phyloP scores from a whole-genome alignment of 176 grass and related monocot species.

The Oryza coarctata region DNA sequence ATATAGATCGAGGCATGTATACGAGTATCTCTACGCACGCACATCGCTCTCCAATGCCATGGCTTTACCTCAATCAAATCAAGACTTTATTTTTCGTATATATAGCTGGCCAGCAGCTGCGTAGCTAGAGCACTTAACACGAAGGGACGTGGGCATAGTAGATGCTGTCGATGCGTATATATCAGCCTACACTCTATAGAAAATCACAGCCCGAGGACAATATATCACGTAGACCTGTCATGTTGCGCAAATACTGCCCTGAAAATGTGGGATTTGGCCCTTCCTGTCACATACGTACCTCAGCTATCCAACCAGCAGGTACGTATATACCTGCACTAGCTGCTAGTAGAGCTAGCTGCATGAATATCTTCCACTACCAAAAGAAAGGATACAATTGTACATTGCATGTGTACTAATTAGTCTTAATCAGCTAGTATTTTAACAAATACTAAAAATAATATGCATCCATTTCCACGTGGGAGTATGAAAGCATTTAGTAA shows the following conservation, averaged over 20 bases:
- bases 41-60: neutral
- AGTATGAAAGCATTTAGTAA: no score
- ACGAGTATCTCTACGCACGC: neutral
- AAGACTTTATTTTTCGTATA: neutral
- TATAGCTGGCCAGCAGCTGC: neutral
- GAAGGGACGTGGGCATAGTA: neutral
- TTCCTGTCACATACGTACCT: neutral
- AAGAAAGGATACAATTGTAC: neutral
- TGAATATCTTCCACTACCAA: neutral
- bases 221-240: neutral
- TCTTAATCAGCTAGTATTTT: no score
- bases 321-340: neutral
- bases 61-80: neutral
- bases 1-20: neutral
- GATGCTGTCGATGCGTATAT: neutral
- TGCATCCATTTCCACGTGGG: no score
- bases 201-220: conserved; percentile 11
- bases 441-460: no score
- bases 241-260: conserved; percentile 32
- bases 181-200: neutral
- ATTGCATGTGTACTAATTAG: no score
- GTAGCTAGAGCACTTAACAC: neutral
- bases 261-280: conserved; percentile 37
- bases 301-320: neutral
- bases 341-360: neutral